These are phyloP conservation scores for Candida hungchunana DNA, from an alignment of 805 yeast species.

Conservation along the genomic window DNA sequence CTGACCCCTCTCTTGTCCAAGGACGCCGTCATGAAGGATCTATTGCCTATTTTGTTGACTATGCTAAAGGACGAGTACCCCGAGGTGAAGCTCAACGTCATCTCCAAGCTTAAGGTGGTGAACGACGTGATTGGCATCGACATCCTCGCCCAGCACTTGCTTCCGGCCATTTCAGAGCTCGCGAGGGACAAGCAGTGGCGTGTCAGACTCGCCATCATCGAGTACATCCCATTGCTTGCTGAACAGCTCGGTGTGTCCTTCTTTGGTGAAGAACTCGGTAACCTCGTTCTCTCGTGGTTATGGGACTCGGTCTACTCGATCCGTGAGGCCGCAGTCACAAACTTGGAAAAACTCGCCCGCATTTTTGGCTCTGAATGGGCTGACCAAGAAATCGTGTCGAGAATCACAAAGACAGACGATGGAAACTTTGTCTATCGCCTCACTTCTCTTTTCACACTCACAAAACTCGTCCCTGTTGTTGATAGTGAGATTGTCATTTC, in stretches of 20 bases:
- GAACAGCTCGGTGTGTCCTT: conserved; percentile 90
- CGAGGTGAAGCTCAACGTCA: conserved; percentile 91
- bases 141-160: conserved; percentile 73
- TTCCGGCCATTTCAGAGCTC: conserved; percentile 93
- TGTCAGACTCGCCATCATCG: conserved; percentile 93
- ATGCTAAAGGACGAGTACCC: conserved; percentile 97
- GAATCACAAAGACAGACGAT: conserved; percentile 51
- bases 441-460: conserved; percentile 83
- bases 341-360: conserved; percentile 71
- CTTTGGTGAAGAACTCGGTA: conserved; percentile 87
- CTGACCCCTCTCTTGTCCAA: conserved; percentile 83
- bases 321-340: conserved; percentile 91
- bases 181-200: conserved; percentile 98
- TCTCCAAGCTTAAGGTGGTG: conserved; percentile 85
- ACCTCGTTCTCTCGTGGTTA: conserved; percentile 93
- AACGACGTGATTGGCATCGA: conserved; percentile 94
- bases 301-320: conserved; percentile 98
- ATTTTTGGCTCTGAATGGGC: conserved; percentile 97
- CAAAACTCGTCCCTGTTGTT: conserved; percentile 75
- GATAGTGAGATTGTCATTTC: conserved; percentile 49
- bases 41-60: conserved; percentile 82
- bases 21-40: conserved; percentile 73
- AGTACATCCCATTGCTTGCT: conserved; percentile 91
- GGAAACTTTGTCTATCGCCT: conserved; percentile 84
- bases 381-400: conserved; percentile 71